Evolutionary conservation across 768 basidiomycete species (phyloP).

Genomic region (Tulasnella sp.): DNA sequence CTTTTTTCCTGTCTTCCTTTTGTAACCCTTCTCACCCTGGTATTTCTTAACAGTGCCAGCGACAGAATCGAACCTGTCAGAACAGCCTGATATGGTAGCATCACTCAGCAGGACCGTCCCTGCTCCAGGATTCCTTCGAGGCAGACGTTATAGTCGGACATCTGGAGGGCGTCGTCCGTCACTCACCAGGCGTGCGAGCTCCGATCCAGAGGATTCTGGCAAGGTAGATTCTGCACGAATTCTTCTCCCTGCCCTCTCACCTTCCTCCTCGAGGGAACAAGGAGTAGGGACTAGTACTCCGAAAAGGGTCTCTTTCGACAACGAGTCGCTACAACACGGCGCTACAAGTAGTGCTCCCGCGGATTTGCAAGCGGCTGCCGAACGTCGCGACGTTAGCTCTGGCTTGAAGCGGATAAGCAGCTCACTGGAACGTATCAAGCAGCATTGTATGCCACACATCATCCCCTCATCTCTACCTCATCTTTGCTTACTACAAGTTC

Average conservation of each 20-base stretch:
- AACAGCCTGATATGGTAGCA: conserved; percentile 6
- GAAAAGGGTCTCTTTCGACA: conserved; percentile 17
- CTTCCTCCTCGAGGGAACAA: not conserved
- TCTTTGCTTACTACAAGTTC: not conserved
- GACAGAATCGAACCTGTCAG: conserved; percentile 7
- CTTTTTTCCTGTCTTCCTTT: not conserved
- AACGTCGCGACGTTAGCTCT: not conserved
- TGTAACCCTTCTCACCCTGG: not conserved
- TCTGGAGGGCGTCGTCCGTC: not conserved
- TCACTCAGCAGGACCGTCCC: conserved; percentile 1
- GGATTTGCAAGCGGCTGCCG: not conserved
- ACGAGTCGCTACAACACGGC: conserved; percentile 5
- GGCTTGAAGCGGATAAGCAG: conserved; percentile 11
- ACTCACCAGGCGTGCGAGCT: not conserved
- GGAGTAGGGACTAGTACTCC: not conserved
- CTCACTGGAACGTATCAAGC: conserved; percentile 12
- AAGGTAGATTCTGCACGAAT: not conserved
- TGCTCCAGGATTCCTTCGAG: not conserved
- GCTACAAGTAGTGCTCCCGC: conserved; percentile 2
- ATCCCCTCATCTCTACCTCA: too few relatives aligned
- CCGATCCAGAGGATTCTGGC: conserved; percentile 7
- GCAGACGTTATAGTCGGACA: not conserved
- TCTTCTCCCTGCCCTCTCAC: not conserved
- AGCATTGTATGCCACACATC: conserved; percentile 5
- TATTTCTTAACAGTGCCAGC: not conserved